A percentile compares a stretch with the other conserved stretches of the same genome.
These are phyloP conservation scores for Trichomonas vaginalis DNA, from an alignment of 208 protist genomes.

Conservation along the genomic window DNA sequence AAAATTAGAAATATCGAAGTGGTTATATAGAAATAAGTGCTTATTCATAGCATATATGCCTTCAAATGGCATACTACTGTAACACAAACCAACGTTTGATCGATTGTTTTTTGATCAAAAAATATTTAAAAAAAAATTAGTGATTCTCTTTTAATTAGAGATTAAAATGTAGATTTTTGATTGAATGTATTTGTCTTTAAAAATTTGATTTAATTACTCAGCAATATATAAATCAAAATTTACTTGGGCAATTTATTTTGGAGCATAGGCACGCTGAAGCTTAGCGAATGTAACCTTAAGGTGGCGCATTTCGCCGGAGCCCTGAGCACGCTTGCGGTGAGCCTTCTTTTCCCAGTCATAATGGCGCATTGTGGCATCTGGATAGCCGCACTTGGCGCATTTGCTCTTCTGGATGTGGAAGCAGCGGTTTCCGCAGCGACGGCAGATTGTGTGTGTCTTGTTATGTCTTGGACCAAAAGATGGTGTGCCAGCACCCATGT, in stretches of 20 bases:
- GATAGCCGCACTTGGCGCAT: constrained; percentile 22
- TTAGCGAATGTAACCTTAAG: neutral
- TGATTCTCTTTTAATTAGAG: no score
- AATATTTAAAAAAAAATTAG: no score
- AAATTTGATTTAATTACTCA: no score
- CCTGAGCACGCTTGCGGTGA: neutral
- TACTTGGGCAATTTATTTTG: neutral
- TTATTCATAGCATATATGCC: no score
- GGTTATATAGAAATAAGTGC: no score
- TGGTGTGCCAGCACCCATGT: constrained; percentile 16
- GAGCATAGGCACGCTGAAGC: neutral
- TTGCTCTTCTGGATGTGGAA: constrained; percentile 6
- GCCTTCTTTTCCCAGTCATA: constrained; percentile 22
- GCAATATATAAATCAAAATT: no score
- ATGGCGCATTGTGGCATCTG: constrained; percentile 22
- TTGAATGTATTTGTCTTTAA: no score
- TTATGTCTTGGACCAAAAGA: constrained; percentile 21
- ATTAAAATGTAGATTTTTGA: no score
- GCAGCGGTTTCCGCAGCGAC: constrained; percentile 17
- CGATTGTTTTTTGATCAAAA: no score
- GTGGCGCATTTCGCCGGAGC: neutral
- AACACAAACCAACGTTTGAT: no score
- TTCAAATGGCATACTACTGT: no score
- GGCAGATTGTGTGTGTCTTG: constrained; percentile 23
- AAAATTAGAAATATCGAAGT: no score